Percentiles rank a stretch among this genome's conserved stretches.
Conservation (phyloP, 2,329 filamentous ascomycete genomes). For the Botrytis fabae region DNA sequence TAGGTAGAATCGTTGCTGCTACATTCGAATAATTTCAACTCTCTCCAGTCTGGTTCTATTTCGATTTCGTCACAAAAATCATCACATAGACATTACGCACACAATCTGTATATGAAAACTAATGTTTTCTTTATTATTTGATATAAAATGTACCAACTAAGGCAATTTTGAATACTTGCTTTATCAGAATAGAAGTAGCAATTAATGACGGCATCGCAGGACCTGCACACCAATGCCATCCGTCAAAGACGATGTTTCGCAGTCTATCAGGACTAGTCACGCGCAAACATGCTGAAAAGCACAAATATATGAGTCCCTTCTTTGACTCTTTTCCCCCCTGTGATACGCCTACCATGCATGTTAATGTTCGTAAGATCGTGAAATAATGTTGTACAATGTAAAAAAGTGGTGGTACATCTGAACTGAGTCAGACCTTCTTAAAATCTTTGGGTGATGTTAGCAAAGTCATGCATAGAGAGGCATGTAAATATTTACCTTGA, state of each 20-base stretch:
- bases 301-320: slow-evolving; percentile 36
- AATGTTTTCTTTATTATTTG: slow-evolving; percentile 17
- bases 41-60: no score
- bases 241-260: slow-evolving; percentile 37
- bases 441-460: slow-evolving; percentile 39
- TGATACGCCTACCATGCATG: slow-evolving; percentile 40
- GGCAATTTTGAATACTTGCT: slow-evolving; percentile 21
- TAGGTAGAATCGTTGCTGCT: no score
- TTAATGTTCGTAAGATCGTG: slow-evolving; percentile 40
- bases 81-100: not conserved
- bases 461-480: not conserved
- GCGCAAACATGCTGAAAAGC: slow-evolving; percentile 37
- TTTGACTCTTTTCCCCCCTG: slow-evolving; percentile 32
- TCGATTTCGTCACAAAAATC: not conserved
- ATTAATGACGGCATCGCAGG: slow-evolving; percentile 47
- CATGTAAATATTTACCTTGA: slow-evolving; percentile 60
- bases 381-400: slow-evolving; percentile 27
- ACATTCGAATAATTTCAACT: not conserved
- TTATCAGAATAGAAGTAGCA: slow-evolving; percentile 29
- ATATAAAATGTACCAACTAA: slow-evolving; percentile 20
- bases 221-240: slow-evolving; percentile 46
- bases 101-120: not conserved
- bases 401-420: slow-evolving; percentile 14
- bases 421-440: slow-evolving; percentile 41
- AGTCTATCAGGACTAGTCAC: slow-evolving; percentile 38